phyloP scores from a whole-genome alignment of 73 alveolate species.

The Blepharisma japonicum region DNA sequence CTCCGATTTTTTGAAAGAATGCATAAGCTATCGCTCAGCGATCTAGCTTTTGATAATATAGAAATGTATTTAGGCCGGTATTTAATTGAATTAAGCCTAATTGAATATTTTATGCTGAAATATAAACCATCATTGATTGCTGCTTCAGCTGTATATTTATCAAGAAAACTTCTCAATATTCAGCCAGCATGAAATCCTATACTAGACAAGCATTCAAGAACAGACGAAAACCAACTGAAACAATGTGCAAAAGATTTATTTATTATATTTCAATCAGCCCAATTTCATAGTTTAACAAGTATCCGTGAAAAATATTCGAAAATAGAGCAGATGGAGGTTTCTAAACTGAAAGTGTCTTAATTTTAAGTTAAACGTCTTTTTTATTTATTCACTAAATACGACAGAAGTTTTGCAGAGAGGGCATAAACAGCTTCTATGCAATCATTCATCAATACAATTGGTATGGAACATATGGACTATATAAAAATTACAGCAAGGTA shows the following conservation, averaged over 20 bases:
- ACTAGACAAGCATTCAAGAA: not conserved
- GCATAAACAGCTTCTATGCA: constrained; percentile 34
- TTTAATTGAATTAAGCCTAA: constrained; percentile 67
- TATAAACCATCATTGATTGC: constrained; percentile 61
- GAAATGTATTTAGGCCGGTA: constrained; percentile 62
- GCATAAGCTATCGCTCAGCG: constrained; percentile 41
- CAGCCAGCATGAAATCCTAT: not conserved
- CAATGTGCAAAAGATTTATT: constrained; percentile 15
- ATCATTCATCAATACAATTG: constrained; percentile 66
- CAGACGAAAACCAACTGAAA: not conserved
- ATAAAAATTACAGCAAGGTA: constrained; percentile 34
- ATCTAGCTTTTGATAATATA: constrained; percentile 37
- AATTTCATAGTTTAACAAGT: constrained; percentile 39
- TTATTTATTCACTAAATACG: not conserved
- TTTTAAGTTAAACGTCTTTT: no score
- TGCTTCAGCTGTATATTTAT: constrained; percentile 62
- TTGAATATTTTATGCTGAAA: constrained; percentile 70
- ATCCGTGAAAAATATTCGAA: constrained; percentile 58
- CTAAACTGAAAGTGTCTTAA: constrained; percentile 39
- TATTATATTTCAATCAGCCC: not conserved
- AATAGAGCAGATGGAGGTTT: constrained; percentile 46
- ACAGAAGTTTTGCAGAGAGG: constrained; percentile 44
- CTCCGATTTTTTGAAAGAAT: constrained; percentile 61
- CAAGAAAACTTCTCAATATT: not conserved
- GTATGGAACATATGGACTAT: constrained; percentile 38